A percentile compares a stretch with the other conserved stretches of the same genome.
Evolutionary conservation across 2,329 filamentous ascomycete genomes (phyloP).

Genomic region (Xenoacremonium recifei): DNA sequence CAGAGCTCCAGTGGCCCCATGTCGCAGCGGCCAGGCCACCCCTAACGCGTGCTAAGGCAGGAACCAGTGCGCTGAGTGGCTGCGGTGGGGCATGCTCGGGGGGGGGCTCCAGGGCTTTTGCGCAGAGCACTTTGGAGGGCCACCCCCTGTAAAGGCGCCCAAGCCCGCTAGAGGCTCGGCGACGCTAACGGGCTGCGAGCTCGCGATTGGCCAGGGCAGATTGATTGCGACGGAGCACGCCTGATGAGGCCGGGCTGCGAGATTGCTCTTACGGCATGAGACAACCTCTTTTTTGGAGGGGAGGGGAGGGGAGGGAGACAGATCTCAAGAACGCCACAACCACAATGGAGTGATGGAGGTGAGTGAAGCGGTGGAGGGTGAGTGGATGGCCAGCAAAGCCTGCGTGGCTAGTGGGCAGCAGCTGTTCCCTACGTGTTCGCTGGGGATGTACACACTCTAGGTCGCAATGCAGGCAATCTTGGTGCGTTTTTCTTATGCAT

Average conservation of each 20-base stretch:
- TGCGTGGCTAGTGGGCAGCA: too few relatives aligned
- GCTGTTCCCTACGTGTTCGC: background rate
- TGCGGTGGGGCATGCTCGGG: conserved; percentile 11
- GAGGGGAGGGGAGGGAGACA: background rate
- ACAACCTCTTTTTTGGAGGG: conserved; percentile 13
- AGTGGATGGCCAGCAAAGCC: too few relatives aligned
- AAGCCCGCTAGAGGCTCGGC: conserved; percentile 6
- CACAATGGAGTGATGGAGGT: too few relatives aligned
- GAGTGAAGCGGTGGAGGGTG: too few relatives aligned
- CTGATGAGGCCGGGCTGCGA: conserved; percentile 22
- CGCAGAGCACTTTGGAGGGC: conserved; percentile 4
- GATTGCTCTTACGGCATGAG: conserved; percentile 26
- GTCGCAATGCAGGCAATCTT: conserved; percentile 9
- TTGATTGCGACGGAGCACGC: conserved; percentile 25
- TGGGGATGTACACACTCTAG: conserved; percentile 2
- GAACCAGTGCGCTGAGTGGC: conserved; percentile 21
- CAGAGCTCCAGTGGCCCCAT: conserved; percentile 4
- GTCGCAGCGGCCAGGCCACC: background rate
- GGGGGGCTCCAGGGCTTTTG: too few relatives aligned
- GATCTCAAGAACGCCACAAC: too few relatives aligned
- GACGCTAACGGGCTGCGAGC: conserved; percentile 8
- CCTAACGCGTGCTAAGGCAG: conserved; percentile 10
- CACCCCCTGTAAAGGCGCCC: too few relatives aligned
- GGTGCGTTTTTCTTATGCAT: conserved; percentile 37
- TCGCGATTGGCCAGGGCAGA: conserved; percentile 16